These are phyloP conservation scores for Trifolium dubium DNA, from an alignment of 306 rosid species.

Conservation along the genomic window DNA sequence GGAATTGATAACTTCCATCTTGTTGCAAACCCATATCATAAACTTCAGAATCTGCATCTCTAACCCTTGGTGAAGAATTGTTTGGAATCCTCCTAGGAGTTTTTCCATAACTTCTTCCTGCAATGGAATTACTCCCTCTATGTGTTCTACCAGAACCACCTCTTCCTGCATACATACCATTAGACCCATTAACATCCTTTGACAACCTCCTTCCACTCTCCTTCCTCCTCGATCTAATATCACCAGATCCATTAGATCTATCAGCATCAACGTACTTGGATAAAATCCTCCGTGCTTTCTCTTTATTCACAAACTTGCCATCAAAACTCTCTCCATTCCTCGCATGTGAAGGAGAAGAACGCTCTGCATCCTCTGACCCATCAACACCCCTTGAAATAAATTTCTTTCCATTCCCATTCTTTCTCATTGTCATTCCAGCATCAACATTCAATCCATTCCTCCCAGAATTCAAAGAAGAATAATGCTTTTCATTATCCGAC, in stretches of 20 bases:
- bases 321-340: slow-evolving; percentile 35
- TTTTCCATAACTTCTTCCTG: slow-evolving; percentile 34
- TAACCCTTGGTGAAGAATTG: slow-evolving; percentile 42
- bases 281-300: slow-evolving; percentile 42
- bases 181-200: slow-evolving; percentile 45
- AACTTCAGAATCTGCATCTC: slow-evolving; percentile 54
- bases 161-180: slow-evolving; percentile 43
- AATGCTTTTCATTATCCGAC: slow-evolving; percentile 20
- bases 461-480: slow-evolving; percentile 33
- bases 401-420: slow-evolving; percentile 29
- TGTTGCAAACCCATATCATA: slow-evolving; percentile 75
- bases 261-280: slow-evolving; percentile 35
- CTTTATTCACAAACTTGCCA: slow-evolving; percentile 49
- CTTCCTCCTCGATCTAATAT: slow-evolving; percentile 44
- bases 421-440: slow-evolving; percentile 46
- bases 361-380: slow-evolving; percentile 36
- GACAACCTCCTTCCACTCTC: slow-evolving; percentile 47
- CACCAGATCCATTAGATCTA: slow-evolving; percentile 48
- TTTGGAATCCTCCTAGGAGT: slow-evolving; percentile 29
- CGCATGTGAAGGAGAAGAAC: slow-evolving; percentile 36
- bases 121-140: slow-evolving; percentile 39
- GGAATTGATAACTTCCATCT: slow-evolving; percentile 71
- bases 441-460: slow-evolving; percentile 39
- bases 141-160: slow-evolving; percentile 52
- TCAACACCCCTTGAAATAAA: slow-evolving; percentile 20